Evolutionary conservation across 495 filamentous ascomycete species (phyloP).

Genomic region (Friedmanniomyces simplex): DNA sequence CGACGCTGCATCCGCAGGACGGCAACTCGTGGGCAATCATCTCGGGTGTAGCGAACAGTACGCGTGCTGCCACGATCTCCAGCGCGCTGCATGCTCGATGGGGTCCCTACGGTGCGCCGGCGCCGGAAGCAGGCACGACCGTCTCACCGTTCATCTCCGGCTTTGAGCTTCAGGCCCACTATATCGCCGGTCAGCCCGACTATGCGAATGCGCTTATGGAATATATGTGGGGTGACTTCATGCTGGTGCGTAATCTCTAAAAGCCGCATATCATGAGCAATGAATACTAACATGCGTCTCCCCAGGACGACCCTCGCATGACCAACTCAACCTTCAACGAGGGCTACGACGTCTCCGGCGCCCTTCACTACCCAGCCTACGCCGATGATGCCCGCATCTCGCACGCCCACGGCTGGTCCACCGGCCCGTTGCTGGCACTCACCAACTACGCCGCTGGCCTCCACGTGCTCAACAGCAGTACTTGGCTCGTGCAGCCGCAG

Average conservation of each 20-base stretch:
- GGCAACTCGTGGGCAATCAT: conserved; percentile 15
- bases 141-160: conserved; percentile 13
- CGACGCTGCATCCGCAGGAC: conserved; percentile 17
- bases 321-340: conserved; percentile 24
- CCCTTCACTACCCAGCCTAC: conserved; percentile 24
- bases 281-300: too few species aligned
- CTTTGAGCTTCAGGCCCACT: conserved; percentile 15
- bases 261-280: too few species aligned
- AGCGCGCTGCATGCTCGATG: conserved; percentile 8
- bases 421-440: conserved; percentile 20
- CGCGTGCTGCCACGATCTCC: conserved; percentile 3
- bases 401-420: conserved; percentile 29
- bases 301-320: conserved; percentile 13
- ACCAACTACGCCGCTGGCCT: conserved; percentile 23
- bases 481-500: conserved; percentile 22
- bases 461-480: conserved; percentile 9
- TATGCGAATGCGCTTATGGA: conserved; percentile 13
- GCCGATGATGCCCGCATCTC: conserved; percentile 18
- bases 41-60: conserved; percentile 4
- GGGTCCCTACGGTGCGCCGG: conserved; percentile 12
- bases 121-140: conserved; percentile 16
- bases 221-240: conserved; percentile 14
- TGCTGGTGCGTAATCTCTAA: background rate
- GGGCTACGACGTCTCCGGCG: conserved; percentile 23
- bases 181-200: conserved; percentile 8